phyloP scores from a whole-genome alignment of 768 basidiomycete species.

The Trametes coccinea region DNA sequence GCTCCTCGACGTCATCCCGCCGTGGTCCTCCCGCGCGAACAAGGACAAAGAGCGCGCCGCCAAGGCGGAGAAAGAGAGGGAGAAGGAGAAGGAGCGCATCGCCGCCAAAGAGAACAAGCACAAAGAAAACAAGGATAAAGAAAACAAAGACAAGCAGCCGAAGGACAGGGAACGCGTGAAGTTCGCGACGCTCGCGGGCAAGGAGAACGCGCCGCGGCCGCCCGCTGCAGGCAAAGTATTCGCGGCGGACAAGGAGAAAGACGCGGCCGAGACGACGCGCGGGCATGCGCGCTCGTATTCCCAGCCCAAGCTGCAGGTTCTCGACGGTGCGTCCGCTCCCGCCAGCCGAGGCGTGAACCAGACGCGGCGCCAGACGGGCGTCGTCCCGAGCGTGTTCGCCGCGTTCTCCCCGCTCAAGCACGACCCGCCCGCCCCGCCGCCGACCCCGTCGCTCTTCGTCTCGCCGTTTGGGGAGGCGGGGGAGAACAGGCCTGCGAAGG shows the following conservation, averaged over 20 bases:
- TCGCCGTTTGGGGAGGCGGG: slow-evolving; percentile 6
- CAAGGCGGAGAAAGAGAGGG: slow-evolving; percentile 4
- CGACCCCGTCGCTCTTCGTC: not conserved
- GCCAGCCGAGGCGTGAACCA: slow-evolving; percentile 7
- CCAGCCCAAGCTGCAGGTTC: slow-evolving; percentile 35
- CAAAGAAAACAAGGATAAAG: slow-evolving; percentile 16
- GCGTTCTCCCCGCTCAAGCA: slow-evolving; percentile 28
- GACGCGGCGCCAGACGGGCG: slow-evolving; percentile 11
- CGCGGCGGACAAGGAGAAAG: not conserved
- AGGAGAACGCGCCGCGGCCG: slow-evolving; percentile 11
- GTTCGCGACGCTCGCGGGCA: slow-evolving; percentile 8
- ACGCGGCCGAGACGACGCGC: not conserved
- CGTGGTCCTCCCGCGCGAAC: slow-evolving; percentile 31
- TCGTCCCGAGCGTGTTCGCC: slow-evolving; percentile 20
- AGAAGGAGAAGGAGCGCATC: slow-evolving; percentile 16
- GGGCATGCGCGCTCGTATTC: slow-evolving; percentile 34
- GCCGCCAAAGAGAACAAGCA: slow-evolving; percentile 7
- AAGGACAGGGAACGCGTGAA: not conserved
- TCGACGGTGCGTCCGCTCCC: slow-evolving; percentile 19
- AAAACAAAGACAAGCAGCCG: slow-evolving; percentile 3
- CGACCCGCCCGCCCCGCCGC: slow-evolving; percentile 8
- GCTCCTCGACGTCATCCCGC: slow-evolving; percentile 37
- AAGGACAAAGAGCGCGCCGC: slow-evolving; percentile 21
- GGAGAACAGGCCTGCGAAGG: slow-evolving; percentile 21
- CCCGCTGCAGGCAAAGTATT: not conserved